Evolutionary conservation across 805 yeast species (phyloP).

Genomic region (Candida yuanshanica): DNA sequence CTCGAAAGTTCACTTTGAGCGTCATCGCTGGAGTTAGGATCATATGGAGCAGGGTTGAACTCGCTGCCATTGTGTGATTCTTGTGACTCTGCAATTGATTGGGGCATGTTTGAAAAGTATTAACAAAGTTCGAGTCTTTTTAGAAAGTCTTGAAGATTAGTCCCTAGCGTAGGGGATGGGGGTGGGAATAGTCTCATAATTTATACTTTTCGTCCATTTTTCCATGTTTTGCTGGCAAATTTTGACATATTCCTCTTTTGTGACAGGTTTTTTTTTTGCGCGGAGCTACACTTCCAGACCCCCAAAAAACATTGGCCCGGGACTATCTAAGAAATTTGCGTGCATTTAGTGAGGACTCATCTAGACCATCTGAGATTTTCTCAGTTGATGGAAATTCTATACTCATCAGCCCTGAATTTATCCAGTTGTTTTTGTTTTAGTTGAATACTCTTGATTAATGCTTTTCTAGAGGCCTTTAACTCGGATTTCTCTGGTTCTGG

Average conservation of each 20-base stretch:
- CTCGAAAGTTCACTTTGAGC: conserved; percentile 39
- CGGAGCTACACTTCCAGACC: neutral
- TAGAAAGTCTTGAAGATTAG: neutral
- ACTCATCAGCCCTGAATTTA: conserved; percentile 9
- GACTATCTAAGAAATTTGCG: neutral
- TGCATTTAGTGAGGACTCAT: neutral
- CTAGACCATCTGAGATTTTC: neutral
- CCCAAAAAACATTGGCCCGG: too few species aligned
- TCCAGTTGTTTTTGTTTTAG: conserved; percentile 14
- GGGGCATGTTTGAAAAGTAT: too few species aligned
- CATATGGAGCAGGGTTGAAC: conserved; percentile 32
- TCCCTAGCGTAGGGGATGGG: too few species aligned
- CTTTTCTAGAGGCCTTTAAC: conserved; percentile 54
- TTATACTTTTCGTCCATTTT: neutral
- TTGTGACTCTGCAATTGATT: conserved; percentile 19
- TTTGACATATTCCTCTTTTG: neutral
- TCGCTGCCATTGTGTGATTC: conserved; percentile 5
- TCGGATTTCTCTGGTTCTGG: conserved; percentile 33
- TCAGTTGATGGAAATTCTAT: neutral
- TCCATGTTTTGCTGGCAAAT: neutral
- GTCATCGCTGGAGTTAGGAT: conserved; percentile 36
- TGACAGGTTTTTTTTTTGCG: neutral
- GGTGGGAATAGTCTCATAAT: neutral
- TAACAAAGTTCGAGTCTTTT: too few species aligned
- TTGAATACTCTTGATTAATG: conserved; percentile 55